Evolutionary conservation across 257 asterid species (phyloP), one percentile per base, ranked within the genome.

Genomic region (Ligustrum vulgare): DNA sequence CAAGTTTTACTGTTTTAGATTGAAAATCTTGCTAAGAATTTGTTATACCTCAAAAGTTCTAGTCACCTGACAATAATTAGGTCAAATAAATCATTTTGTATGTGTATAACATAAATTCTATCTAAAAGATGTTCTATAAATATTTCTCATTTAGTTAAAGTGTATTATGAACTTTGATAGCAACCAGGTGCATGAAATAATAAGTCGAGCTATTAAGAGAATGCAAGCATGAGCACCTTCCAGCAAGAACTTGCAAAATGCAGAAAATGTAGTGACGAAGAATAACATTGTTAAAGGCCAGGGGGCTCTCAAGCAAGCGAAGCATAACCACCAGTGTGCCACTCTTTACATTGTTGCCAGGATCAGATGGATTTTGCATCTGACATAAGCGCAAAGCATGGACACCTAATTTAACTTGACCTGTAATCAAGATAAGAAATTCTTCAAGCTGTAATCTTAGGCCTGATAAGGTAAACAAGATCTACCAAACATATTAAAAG

Each of bases 251-350:
- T 89, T 95, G 99, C 85, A 95, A 87, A 78, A 93, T 91, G 94
- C 98, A 88, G 88, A 91, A 95, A 72, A 93, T 79, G 84, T 93
- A 88, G 88, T 93, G 99, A 60, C 99, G 97, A 75, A 95, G 97
- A 68, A 75, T 73, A 70, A 84, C 81, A 71, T 95, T 95, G 90
- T 95, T 92, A 82, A 95, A 95, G 65, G 96, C 90, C 86, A 89
- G 63, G n/a, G 96, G 94, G 85, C 99, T 91, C 89, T 93, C 98
- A 78, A 95, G 97, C 87, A 93, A 78, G 74, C 89, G 96, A 81
- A 95, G 87, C 80, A 95, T 88, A 15, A 94, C 82, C 62, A 91
- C 94, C 33, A 93, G 97, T 32, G 92, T 93, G 75, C 84, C 96
- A 76, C 94, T 86, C 89, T 87, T 90, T 60, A 93, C 86, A 77